Evolutionary conservation across 2,329 filamentous ascomycete genomes (phyloP).

Genomic region (Onygena corvina): DNA sequence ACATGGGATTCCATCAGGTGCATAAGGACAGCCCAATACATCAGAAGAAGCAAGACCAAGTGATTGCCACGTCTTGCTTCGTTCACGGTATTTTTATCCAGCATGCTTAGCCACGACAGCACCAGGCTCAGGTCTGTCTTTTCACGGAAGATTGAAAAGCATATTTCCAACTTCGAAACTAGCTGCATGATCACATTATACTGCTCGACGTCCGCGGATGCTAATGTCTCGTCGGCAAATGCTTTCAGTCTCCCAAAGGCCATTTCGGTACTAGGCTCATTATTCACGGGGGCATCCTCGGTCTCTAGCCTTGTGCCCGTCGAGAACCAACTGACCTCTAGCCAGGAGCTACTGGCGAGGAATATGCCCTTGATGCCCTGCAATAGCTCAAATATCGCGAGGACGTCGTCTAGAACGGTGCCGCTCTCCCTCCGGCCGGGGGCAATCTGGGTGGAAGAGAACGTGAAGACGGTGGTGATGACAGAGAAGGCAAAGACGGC

Average conservation of each 20-base stretch:
- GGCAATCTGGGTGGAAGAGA: conserved; percentile 27
- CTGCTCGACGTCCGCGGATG: conserved; percentile 20
- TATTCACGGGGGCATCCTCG: conserved; percentile 18
- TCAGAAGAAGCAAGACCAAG: conserved; percentile 16
- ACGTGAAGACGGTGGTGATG: conserved; percentile 27
- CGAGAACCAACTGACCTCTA: conserved; percentile 44
- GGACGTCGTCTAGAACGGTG: conserved; percentile 28
- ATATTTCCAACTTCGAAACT: conserved; percentile 19
- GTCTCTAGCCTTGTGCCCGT: conserved; percentile 36
- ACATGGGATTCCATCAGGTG: conserved; percentile 13
- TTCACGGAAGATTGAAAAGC: conserved; percentile 21
- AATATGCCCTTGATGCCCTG: conserved; percentile 28
- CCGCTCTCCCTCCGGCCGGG: conserved; percentile 21
- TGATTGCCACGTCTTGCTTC: conserved; percentile 12
- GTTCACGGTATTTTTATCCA: conserved; percentile 15
- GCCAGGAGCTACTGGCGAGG: conserved; percentile 24
- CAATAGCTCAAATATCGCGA: conserved; percentile 27
- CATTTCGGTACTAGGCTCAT: conserved; percentile 21
- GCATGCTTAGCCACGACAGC: conserved; percentile 23
- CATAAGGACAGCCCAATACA: conserved; percentile 19
- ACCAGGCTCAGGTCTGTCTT: conserved; percentile 23
- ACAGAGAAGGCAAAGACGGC: conserved; percentile 29
- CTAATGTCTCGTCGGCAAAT: conserved; percentile 22
- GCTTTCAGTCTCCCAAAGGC: conserved; percentile 22
- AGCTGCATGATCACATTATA: conserved; percentile 22